Conservation (phyloP, 2,329 filamentous ascomycete species). For the Dactylonectria estremocensis region DNA sequence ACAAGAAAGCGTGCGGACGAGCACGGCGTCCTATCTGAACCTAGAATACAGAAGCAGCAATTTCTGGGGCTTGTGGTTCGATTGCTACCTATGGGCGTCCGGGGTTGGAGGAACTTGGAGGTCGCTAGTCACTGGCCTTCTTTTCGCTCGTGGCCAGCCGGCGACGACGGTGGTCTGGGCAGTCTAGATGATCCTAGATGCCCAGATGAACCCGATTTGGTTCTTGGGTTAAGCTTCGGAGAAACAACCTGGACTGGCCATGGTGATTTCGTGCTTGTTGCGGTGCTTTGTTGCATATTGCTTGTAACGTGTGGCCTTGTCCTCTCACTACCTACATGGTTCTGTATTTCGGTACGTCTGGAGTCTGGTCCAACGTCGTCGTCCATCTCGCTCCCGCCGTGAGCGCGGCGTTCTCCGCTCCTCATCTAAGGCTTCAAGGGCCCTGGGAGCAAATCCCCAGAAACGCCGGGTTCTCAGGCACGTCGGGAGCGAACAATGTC, state of each 20-base stretch:
- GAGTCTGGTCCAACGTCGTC: background rate
- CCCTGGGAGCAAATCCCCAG: background rate
- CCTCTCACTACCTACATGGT: too few species aligned
- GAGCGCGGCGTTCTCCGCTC: background rate
- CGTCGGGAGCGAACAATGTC: background rate
- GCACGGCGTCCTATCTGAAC: constrained; percentile 3
- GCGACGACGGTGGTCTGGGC: background rate
- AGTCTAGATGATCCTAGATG: background rate
- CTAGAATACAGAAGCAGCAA: constrained; percentile 22
- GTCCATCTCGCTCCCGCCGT: background rate
- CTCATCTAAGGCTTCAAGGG: background rate
- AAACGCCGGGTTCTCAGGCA: background rate
- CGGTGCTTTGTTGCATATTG: too few species aligned
- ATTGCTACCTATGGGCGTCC: constrained; percentile 4
- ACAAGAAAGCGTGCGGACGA: background rate
- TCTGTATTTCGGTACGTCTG: background rate
- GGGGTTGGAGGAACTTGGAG: background rate
- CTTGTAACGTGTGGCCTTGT: too few species aligned
- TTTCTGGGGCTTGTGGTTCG: constrained; percentile 22
- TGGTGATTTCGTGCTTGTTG: too few species aligned
- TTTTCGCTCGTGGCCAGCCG: background rate
- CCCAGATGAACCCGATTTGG: background rate
- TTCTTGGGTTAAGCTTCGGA: background rate
- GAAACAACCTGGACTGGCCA: background rate
- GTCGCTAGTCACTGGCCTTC: constrained; percentile 14